Conservation (phyloP, 1,139 yeast species). For the Saccharomyces hybrid region DNA sequence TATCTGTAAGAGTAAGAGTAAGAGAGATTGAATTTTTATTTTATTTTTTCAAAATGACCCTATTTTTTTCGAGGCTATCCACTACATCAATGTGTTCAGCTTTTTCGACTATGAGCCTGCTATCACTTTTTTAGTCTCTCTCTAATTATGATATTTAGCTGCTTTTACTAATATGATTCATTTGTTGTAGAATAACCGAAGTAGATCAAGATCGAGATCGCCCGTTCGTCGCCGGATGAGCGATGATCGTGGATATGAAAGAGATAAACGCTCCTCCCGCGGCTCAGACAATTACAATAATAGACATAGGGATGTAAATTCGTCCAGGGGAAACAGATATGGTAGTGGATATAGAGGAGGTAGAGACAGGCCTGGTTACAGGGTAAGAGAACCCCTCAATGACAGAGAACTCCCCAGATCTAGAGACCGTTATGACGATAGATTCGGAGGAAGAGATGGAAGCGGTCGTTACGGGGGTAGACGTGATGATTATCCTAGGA, state of each 20-base stretch:
- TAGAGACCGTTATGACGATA: slow-evolving; percentile 11
- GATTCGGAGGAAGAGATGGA: slow-evolving; percentile 24
- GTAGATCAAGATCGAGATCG: slow-evolving; percentile 7
- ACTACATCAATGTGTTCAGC: not conserved
- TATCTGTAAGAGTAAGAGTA: not conserved
- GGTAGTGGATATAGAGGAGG: slow-evolving; percentile 22
- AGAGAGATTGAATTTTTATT: too few relatives aligned
- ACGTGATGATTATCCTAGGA: slow-evolving; percentile 6
- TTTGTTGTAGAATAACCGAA: slow-evolving; percentile 1
- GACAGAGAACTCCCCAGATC: slow-evolving; percentile 17
- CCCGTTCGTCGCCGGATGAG: slow-evolving; percentile 6
- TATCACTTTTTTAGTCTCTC: not conserved
- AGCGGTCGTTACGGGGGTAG: slow-evolving; percentile 13
- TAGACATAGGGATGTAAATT: slow-evolving; percentile 1
- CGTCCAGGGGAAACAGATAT: slow-evolving; percentile 16
- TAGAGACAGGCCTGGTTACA: slow-evolving; percentile 12
- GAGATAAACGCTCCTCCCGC: not conserved
- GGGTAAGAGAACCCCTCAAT: slow-evolving; percentile 17
- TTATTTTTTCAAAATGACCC: too few relatives aligned
- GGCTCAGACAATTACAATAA: not conserved
- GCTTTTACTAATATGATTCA: not conserved
- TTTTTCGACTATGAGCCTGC: not conserved
- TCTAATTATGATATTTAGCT: not conserved
- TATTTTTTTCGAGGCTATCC: too few relatives aligned
- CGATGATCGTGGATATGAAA: slow-evolving; percentile 1